These are phyloP conservation scores for Mycena leptocephala DNA, from an alignment of 768 basidiomycete species.

Conservation along the genomic window DNA sequence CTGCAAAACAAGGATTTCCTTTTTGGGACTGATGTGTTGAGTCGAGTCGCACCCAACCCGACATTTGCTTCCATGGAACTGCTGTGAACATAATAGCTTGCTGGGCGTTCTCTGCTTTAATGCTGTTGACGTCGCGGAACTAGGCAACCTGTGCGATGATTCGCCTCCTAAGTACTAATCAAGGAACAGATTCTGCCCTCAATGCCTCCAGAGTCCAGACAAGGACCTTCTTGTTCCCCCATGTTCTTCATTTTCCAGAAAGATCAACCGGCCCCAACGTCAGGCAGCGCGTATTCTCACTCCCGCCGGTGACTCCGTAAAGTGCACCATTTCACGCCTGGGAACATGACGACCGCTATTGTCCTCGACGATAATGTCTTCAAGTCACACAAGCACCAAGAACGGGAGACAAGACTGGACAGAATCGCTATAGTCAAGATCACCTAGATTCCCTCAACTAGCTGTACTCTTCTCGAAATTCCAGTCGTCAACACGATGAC, in stretches of 20 bases:
- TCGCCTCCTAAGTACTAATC: not conserved
- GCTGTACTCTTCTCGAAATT: too few species aligned
- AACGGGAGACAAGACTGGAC: not conserved
- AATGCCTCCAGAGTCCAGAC: not conserved
- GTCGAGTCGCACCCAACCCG: not conserved
- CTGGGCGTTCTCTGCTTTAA: not conserved
- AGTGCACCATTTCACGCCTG: constrained; percentile 1
- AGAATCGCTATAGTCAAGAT: not conserved
- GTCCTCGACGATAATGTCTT: constrained; percentile 1
- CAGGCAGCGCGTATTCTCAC: not conserved
- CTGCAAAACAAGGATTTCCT: constrained; percentile 16
- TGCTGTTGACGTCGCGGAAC: not conserved
- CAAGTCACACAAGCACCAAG: not conserved
- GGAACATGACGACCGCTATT: not conserved
- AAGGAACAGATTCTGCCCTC: not conserved
- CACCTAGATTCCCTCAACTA: too few species aligned
- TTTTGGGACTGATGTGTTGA: constrained; percentile 14
- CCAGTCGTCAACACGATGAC: not conserved
- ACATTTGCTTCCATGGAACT: constrained; percentile 1
- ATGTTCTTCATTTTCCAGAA: not conserved
- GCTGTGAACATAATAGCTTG: not conserved
- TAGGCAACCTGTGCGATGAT: not conserved
- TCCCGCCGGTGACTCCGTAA: not conserved
- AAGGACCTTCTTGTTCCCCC: not conserved
- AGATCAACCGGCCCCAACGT: not conserved